These are phyloP conservation scores for Saccharomycopsis hybrid DNA, from an alignment of 1,139 yeast genomes.

Conservation along the genomic window DNA sequence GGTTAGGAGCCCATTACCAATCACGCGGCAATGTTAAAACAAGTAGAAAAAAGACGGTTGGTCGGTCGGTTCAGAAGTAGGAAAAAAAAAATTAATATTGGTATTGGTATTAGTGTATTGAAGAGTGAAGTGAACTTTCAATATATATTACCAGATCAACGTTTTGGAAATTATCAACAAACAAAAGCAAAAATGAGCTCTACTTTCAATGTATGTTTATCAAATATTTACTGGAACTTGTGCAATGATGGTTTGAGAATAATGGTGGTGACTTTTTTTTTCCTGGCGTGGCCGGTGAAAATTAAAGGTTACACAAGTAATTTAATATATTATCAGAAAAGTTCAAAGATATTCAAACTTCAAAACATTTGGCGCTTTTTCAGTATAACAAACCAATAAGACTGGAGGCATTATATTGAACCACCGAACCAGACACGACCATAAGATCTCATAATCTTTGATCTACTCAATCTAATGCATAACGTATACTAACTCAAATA, in stretches of 20 bases:
- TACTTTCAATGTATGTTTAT: constrained; percentile 15
- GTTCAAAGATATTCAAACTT: no score
- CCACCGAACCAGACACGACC: no score
- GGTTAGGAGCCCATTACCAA: neutral
- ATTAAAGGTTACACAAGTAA: no score
- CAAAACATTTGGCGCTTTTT: no score
- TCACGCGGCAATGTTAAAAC: neutral
- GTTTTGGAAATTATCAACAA: neutral
- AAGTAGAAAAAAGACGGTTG: neutral
- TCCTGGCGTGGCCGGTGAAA: no score
- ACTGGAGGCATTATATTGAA: no score
- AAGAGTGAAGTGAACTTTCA: neutral
- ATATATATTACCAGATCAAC: neutral
- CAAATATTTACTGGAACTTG: neutral
- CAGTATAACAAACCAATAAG: no score
- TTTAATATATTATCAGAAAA: no score
- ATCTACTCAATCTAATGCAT: no score
- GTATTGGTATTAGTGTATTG: neutral
- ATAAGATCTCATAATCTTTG: no score
- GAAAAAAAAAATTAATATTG: neutral
- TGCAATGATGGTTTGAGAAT: neutral
- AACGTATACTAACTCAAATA: constrained; percentile 8
- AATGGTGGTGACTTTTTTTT: neutral
- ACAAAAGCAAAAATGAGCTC: constrained; percentile 11
- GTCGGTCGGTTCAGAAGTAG: neutral